A percentile compares a stretch with the other conserved stretches of the same genome.
Evolutionary conservation across 306 rosid genomes (phyloP).

Genomic region (peach (Prunus persica)): Prunus_persica_NCBIv2 NC_034015.1:22289001-22289500

Average conservation of each 20-base stretch:
- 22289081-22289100: not conserved
- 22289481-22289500: no score
- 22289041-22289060: not conserved
- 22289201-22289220: not conserved
- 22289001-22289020: conserved; percentile 80
- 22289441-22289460: not conserved
- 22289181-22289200: not conserved
- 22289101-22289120: conserved; percentile 3
- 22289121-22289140: not conserved
- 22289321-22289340: not conserved
- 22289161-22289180: not conserved
- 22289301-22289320: not conserved
- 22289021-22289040: conserved; percentile 1
- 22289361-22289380: not conserved
- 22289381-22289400: not conserved
- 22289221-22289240: not conserved
- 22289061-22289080: not conserved
- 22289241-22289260: not conserved
- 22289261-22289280: not conserved
- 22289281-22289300: not conserved
- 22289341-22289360: not conserved
- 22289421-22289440: not conserved
- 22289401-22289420: not conserved
- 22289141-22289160: not conserved
- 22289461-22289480: not conserved